Conservation (phyloP, 2,329 filamentous ascomycete genomes). For the Scedosporium minutisporum region DNA sequence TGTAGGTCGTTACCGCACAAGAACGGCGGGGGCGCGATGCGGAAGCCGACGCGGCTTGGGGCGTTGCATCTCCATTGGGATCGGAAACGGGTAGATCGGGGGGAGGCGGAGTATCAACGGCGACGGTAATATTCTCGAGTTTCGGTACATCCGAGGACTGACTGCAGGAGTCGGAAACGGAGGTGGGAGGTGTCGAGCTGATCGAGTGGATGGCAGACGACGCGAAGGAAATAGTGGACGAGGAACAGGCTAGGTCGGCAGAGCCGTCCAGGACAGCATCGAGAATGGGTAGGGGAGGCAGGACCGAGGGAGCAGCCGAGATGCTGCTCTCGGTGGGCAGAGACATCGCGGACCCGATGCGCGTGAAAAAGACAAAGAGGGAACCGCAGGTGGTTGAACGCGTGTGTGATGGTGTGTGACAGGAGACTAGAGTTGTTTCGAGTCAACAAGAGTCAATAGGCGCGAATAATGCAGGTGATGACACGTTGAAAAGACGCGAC, state of each 20-base stretch:
- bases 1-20: slow-evolving; percentile 36
- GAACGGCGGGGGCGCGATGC: slow-evolving; percentile 41
- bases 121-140: slow-evolving; percentile 17
- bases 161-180: slow-evolving; percentile 52
- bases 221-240: background rate
- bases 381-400: no score
- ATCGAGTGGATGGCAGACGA: slow-evolving; percentile 4
- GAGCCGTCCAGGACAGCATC: background rate
- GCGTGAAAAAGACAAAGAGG: background rate
- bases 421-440: background rate
- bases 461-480: background rate
- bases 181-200: slow-evolving; percentile 30
- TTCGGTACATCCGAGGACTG: slow-evolving; percentile 36
- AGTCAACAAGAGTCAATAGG: background rate
- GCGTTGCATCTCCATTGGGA: slow-evolving; percentile 4
- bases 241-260: background rate
- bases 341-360: slow-evolving; percentile 1
- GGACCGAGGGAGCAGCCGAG: background rate
- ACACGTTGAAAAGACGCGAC: slow-evolving; percentile 3
- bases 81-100: slow-evolving; percentile 16
- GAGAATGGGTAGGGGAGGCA: background rate
- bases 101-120: slow-evolving; percentile 6
- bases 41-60: slow-evolving; percentile 16
- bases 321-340: background rate
- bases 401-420: background rate